Base-by-base conservation (phyloP, 2,329 filamentous ascomycete genomes). In the Daldinia sp. region DNA sequence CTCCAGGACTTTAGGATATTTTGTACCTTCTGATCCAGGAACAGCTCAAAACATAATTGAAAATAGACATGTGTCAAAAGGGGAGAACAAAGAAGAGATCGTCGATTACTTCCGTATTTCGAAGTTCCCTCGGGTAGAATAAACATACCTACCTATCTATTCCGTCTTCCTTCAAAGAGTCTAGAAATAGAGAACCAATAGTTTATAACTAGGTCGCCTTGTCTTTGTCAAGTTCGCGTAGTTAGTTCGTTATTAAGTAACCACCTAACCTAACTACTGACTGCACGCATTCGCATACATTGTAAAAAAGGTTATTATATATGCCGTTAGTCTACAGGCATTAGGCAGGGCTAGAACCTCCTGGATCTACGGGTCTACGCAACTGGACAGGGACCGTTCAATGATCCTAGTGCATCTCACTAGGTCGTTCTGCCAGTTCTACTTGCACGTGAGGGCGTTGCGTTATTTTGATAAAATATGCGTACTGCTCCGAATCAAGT, bases 321-420 rank as follows among this genome's bases (percentile, higher is more conserved):
- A 23, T 23, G 20, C 20, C 20, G 20, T 53, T 20, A 10, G 50
- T 35, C 28, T 33, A 7, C 18, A 15, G 4, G 4, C 20, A 7
- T 37, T 42, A 26, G 26, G 39, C n/a, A 46, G 41, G 68, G 63
- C 72, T 41, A 70, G 72, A 72, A 72, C 63, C 59, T 33, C 18
- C 35, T 28, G 18, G 67, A 70, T 71, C 67, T 69, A 67, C 61
- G 41, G 58, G 56, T 60, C 69, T 58, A 67, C 55, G 44, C 55
- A 53, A 63, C 9, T 50, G 58, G 44, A 37, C 35, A 37, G 6
- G 42, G 37, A 33, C 30, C 51, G n/a, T 50, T 59, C 41, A 37
- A 54, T 53, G 46, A 51, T 35, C 4, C 23, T 50, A 9, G 30
- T 33, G 30, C 7, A n/a, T 5, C 42, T 28, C 20, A 23, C 20